Conservation (phyloP, 176 grass and related monocot species). For the Cenchrus fungigraminus region DNA sequence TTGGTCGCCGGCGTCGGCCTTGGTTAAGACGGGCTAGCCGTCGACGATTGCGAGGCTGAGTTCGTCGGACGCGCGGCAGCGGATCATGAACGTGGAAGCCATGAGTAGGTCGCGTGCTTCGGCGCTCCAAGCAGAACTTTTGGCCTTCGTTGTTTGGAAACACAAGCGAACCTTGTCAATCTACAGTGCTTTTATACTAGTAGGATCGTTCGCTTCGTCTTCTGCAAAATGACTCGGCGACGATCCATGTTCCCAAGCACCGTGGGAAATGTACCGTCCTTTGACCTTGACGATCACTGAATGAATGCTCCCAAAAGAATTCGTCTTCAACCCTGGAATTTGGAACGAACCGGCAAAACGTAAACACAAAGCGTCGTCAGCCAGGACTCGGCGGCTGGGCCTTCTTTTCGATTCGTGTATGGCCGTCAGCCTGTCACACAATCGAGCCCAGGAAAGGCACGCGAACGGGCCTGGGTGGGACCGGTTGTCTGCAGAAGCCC, state of each 20-base stretch:
- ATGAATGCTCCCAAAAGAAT: too few relatives aligned
- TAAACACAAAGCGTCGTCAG: too few relatives aligned
- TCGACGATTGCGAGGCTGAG: conserved; percentile 41
- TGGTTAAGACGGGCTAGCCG: conserved; percentile 48
- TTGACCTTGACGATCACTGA: too few relatives aligned
- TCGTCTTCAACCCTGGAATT: too few relatives aligned
- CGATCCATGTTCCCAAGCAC: not conserved
- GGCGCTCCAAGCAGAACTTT: not conserved
- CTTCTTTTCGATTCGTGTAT: too few relatives aligned
- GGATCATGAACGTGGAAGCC: conserved; percentile 47
- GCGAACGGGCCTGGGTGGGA: too few relatives aligned
- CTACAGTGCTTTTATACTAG: not conserved
- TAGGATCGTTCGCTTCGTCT: not conserved
- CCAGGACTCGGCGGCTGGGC: too few relatives aligned
- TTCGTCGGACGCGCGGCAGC: conserved; percentile 42
- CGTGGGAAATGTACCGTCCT: not conserved
- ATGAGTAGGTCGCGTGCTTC: not conserved
- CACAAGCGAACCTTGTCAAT: not conserved
- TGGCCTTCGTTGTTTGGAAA: not conserved
- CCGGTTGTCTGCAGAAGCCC: too few relatives aligned
- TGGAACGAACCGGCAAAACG: too few relatives aligned
- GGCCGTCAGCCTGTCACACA: too few relatives aligned
- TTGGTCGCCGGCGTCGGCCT: conserved; percentile 26
- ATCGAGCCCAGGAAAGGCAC: too few relatives aligned
- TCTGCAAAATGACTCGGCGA: not conserved